phyloP scores from a whole-genome alignment of 2,329 filamentous ascomycete genomes.

The Beauveria rudraprayagi region DNA sequence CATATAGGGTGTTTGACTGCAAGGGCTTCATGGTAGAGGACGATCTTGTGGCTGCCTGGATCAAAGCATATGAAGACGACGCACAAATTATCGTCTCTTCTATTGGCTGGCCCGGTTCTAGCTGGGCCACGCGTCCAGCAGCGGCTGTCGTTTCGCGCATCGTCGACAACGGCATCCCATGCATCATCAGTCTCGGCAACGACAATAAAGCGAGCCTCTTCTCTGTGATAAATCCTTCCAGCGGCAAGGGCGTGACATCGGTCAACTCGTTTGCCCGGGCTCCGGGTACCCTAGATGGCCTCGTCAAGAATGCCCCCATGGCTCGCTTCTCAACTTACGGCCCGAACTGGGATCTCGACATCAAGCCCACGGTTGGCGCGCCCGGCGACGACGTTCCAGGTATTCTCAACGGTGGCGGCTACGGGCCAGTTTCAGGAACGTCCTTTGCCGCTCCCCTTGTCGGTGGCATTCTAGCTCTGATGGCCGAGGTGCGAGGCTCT shows the following conservation, averaged over 20 bases:
- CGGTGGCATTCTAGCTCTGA: not conserved
- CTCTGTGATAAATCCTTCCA: not conserved
- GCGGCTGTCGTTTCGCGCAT: not conserved
- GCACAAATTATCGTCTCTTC: not conserved
- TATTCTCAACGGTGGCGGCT: not conserved
- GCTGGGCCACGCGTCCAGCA: not conserved
- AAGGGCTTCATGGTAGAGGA: not conserved
- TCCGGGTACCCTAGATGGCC: not conserved
- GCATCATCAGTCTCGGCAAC: not conserved
- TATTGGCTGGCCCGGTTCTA: not conserved
- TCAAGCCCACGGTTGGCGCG: not conserved
- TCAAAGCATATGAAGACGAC: not conserved
- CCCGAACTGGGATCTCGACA: not conserved
- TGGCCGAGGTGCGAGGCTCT: not conserved
- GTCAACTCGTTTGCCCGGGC: not conserved
- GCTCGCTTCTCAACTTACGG: not conserved
- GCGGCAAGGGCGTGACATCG: not conserved
- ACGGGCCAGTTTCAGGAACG: not conserved
- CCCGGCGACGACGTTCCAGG: not conserved
- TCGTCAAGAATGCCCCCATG: not conserved
- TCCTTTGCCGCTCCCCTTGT: not conserved
- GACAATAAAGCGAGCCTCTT: not conserved
- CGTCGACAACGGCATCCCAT: not conserved
- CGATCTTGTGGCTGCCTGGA: not conserved
- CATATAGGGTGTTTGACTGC: not conserved